phyloP scores from a whole-genome alignment of 2,329 filamentous ascomycete genomes.

The Xylaria sp. region DNA sequence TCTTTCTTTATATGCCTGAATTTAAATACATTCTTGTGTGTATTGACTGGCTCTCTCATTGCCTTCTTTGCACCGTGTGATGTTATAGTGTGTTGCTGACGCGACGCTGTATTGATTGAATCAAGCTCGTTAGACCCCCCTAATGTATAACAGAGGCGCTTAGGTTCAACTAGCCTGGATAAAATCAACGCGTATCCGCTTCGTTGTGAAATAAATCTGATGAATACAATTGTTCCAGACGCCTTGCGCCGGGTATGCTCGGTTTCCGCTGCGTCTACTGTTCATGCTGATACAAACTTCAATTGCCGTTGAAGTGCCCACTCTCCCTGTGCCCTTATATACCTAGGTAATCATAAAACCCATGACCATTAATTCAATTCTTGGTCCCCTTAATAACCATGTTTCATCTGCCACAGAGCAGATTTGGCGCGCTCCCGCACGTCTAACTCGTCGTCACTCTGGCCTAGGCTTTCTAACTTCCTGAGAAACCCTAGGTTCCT shows the following conservation, averaged over 20 bases:
- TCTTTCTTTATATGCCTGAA: not conserved
- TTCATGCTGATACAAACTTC: constrained; percentile 31
- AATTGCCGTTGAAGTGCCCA: constrained; percentile 21
- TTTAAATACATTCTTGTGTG: not conserved
- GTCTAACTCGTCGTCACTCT: constrained; percentile 80
- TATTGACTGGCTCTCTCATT: not conserved
- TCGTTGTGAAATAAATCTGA: constrained; percentile 2
- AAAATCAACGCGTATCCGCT: constrained; percentile 1
- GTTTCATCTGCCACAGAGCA: constrained; percentile 77
- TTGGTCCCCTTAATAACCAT: constrained; percentile 44
- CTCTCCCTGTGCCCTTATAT: constrained; percentile 10
- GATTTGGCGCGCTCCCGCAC: constrained; percentile 86
- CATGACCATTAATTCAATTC: constrained; percentile 16
- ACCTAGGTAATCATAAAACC: constrained; percentile 22
- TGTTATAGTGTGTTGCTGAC: not conserved
- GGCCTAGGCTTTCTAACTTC: constrained; percentile 69
- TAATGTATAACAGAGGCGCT: not conserved
- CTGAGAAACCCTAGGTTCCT: constrained; percentile 76
- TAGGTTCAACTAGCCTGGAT: not conserved
- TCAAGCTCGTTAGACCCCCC: not conserved
- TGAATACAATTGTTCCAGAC: constrained; percentile 16
- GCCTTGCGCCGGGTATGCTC: constrained; percentile 34
- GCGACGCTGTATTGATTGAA: not conserved
- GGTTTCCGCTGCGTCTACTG: constrained; percentile 24
- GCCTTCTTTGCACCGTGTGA: not conserved